These are phyloP conservation scores for Beta macrorhiza DNA, from an alignment of 179 eudicot genomes.

Conservation along the genomic window DNA sequence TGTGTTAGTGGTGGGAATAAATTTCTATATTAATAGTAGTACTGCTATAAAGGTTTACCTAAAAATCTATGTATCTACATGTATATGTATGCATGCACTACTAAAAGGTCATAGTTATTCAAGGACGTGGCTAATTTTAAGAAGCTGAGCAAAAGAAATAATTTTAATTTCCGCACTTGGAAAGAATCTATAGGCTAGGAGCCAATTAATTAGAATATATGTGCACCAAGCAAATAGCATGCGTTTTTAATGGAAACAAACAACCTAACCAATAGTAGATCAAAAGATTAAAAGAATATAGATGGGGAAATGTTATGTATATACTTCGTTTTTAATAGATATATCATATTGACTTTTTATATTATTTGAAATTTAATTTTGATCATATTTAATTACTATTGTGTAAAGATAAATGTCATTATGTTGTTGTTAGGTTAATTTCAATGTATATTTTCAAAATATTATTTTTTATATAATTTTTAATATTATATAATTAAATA, in stretches of 20 bases:
- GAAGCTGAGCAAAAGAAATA: slow-evolving; percentile 4
- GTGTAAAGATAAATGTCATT: too few species aligned
- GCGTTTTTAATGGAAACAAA: neutral
- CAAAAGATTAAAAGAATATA: too few species aligned
- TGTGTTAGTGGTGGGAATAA: neutral
- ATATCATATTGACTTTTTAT: too few species aligned
- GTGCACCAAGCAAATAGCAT: slow-evolving; percentile 2
- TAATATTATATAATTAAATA: too few species aligned
- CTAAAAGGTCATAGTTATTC: neutral
- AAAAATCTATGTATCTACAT: neutral
- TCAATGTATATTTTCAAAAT: too few species aligned
- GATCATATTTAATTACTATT: too few species aligned
- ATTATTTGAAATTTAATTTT: too few species aligned
- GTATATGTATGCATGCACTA: neutral
- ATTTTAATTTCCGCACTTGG: neutral
- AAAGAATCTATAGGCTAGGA: neutral
- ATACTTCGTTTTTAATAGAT: too few species aligned
- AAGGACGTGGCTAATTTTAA: neutral
- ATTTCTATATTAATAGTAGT: neutral
- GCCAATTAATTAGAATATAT: neutral
- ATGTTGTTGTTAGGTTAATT: too few species aligned
- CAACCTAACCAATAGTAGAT: neutral
- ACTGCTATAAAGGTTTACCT: neutral
- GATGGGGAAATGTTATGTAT: too few species aligned
- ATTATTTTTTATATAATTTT: too few species aligned